These are phyloP conservation scores for Wickerhamomyces xylosicus DNA, from an alignment of 805 yeast species.

Conservation along the genomic window DNA sequence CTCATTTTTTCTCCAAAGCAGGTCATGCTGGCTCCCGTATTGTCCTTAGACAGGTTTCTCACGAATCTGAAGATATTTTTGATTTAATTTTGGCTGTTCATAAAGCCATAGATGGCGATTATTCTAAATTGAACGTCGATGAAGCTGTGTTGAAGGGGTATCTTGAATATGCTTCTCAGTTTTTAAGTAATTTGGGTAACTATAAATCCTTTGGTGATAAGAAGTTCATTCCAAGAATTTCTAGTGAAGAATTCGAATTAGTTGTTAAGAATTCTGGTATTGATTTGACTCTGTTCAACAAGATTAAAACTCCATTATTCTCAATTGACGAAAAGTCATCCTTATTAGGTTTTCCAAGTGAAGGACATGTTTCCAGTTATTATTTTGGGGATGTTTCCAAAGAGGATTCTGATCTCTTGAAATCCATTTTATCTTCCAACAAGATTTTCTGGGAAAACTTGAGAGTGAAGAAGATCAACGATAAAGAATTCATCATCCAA, in stretches of 20 bases:
- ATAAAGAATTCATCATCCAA: constrained; percentile 40
- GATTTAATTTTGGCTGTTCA: constrained; percentile 61
- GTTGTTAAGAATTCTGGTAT: constrained; percentile 33
- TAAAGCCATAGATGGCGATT: constrained; percentile 35
- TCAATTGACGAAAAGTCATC: constrained; percentile 34
- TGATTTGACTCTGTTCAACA: constrained; percentile 21
- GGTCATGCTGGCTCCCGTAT: constrained; percentile 78
- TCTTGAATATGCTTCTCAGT: constrained; percentile 68
- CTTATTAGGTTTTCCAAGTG: constrained; percentile 69
- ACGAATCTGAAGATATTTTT: constrained; percentile 67
- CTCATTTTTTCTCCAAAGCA: constrained; percentile 77
- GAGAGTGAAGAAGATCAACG: constrained; percentile 49
- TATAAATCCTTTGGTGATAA: constrained; percentile 84
- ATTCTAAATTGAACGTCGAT: constrained; percentile 26
- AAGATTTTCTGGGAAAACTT: constrained; percentile 75
- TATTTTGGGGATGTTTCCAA: constrained; percentile 48
- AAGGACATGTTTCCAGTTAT: constrained; percentile 68
- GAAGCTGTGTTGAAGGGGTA: constrained; percentile 33
- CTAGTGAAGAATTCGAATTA: constrained; percentile 34
- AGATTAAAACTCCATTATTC: constrained; percentile 41
- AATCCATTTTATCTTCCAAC: constrained; percentile 49
- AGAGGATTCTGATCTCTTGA: constrained; percentile 56
- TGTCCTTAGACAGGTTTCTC: constrained; percentile 71
- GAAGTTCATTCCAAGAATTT: constrained; percentile 66
- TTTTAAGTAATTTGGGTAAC: constrained; percentile 65